Evolutionary conservation across 192 early-diverging fungal genomes (phyloP).

Genomic region (Entomortierella chlamydospora): DNA sequence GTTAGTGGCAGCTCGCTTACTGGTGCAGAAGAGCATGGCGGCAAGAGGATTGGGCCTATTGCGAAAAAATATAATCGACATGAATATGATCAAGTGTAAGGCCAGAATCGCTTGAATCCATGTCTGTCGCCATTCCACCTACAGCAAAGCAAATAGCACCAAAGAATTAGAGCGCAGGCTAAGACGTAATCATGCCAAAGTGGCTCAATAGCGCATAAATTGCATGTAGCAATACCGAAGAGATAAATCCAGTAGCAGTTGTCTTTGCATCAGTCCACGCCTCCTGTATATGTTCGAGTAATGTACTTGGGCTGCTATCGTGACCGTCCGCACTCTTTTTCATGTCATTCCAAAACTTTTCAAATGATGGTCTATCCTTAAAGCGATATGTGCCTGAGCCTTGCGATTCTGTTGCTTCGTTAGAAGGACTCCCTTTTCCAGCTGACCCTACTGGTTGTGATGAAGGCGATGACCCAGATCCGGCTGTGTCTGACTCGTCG

Average conservation of each 20-base stretch:
- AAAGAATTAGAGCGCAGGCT: not conserved
- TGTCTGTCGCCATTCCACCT: conserved; percentile 66
- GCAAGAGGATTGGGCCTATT: conserved; percentile 55
- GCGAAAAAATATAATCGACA: conserved; percentile 49
- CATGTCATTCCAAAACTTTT: conserved; percentile 45
- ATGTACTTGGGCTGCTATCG: not conserved
- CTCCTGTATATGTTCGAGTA: conserved; percentile 17
- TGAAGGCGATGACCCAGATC: not conserved
- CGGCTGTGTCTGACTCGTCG: not conserved
- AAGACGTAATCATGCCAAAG: too few relatives aligned
- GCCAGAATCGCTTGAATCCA: conserved; percentile 57
- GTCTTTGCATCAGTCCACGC: conserved; percentile 34
- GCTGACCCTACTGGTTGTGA: not conserved
- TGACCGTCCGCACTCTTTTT: conserved; percentile 8
- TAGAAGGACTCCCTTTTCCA: not conserved
- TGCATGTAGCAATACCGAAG: conserved; percentile 19
- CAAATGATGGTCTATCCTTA: conserved; percentile 21
- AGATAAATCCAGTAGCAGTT: conserved; percentile 24
- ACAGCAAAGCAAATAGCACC: not conserved
- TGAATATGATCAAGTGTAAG: conserved; percentile 54
- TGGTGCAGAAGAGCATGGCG: conserved; percentile 54
- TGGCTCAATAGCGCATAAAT: too few relatives aligned
- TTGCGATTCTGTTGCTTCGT: not conserved
- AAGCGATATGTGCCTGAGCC: conserved; percentile 10
- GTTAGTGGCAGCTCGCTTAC: conserved; percentile 18